Percentiles rank a stretch among this genome's conserved stretches.
These are phyloP conservation scores for Triticum dicoccoides DNA, from an alignment of 176 grass and related monocot species.

Conservation along the genomic window DNA sequence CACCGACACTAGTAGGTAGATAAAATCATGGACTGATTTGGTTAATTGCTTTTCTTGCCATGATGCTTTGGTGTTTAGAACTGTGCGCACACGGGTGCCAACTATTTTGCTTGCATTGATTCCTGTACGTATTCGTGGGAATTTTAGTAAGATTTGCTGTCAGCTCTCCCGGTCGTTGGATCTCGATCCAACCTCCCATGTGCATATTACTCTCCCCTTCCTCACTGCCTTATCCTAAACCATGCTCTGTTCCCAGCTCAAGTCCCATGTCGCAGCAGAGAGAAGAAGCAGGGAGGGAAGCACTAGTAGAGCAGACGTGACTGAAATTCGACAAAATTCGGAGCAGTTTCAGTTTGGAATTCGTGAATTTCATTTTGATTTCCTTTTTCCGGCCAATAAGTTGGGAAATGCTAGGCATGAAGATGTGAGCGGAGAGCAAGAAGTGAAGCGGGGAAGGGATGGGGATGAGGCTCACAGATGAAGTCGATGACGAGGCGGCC, in stretches of 20 bases:
- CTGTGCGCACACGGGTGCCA: not conserved
- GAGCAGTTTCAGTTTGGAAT: not conserved
- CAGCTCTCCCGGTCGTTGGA: not conserved
- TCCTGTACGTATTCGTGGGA: too few species aligned
- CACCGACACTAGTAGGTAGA: not conserved
- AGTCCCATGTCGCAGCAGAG: not conserved
- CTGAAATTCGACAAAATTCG: not conserved
- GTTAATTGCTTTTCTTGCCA: not conserved
- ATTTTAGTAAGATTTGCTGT: not conserved
- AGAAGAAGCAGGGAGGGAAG: not conserved
- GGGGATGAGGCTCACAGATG: conserved; percentile 46
- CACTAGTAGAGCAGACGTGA: not conserved
- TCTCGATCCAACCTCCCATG: not conserved
- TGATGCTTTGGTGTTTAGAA: not conserved
- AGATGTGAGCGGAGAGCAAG: not conserved
- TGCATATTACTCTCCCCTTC: not conserved
- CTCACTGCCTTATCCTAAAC: not conserved
- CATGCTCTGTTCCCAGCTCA: not conserved
- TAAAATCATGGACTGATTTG: too few species aligned
- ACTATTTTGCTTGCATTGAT: not conserved
- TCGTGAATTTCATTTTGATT: not conserved
- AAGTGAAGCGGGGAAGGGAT: not conserved
- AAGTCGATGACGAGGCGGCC: conserved; percentile 93
- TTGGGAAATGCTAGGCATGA: not conserved
- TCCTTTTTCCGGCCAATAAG: not conserved